Evolutionary conservation across 2,329 filamentous ascomycete species (phyloP), one percentile per base, ranked within the genome.

Genomic region (Aureobasidium musti): DNA sequence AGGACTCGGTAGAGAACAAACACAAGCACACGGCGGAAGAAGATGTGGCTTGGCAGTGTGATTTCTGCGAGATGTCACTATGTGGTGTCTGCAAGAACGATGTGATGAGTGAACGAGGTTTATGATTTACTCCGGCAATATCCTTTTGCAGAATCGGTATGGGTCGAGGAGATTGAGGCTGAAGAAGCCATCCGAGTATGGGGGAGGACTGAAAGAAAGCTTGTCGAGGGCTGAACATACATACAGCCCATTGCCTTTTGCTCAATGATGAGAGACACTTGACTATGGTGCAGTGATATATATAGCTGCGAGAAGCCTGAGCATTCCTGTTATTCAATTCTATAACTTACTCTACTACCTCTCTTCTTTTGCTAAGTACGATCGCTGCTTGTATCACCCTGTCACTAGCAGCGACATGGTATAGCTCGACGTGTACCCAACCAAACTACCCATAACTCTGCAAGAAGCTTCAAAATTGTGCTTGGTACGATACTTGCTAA

Each of bases 41-140:
- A 56, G 57, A 49, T n/a, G 45, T 65, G 43, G 69, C 68, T 7
- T 65, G 49, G 57, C 54, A 67, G 61, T 71, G 70, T 49, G 50
- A 35, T 2, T 26, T 4, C 7, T 71, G 70, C 66, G 50, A 47
- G 3, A 21, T 71, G 65, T 26, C 69, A 43, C 63, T 70, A 11
- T 71, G 70, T 56, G 26, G 49, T 41, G 61, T 28, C 4, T 71
- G 70, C 53, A 59, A 57, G 43, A 45, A 47, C 17, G 64, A 49
- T 7, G 33, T 50, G 30, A 23, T 21, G 21, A 33, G 14, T 23
- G 53, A 57, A 21, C 14, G 30, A 63, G 59, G 45, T 26, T 28
- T 49, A 14, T 49, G 45, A 39, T 23, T 47, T 35, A 28, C 7
- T 35, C 30, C 28, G 35, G 26, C 11, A 14, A 19, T 11, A 11